phyloP scores from a whole-genome alignment of 1,284 basidiomycete genomes.

The Tetrapyrgos nigripes region DNA sequence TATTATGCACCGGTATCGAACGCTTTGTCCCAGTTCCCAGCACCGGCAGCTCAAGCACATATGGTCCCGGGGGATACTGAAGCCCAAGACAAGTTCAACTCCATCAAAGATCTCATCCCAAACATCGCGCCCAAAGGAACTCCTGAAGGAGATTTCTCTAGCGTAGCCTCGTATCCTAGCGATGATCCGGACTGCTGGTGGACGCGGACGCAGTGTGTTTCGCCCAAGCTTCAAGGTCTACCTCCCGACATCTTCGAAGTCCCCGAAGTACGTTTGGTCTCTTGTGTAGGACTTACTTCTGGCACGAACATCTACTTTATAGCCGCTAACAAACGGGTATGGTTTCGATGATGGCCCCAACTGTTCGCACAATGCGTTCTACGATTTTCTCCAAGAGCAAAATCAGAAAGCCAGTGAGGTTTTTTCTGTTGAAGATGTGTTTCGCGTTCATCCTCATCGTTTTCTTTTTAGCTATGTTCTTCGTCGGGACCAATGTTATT shows the following conservation, averaged over 20 bases:
- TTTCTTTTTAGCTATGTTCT: slow-evolving; percentile 31
- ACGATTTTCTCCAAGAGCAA: slow-evolving; percentile 65
- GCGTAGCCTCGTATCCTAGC: neutral
- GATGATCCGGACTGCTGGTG: slow-evolving; percentile 45
- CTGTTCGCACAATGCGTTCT: slow-evolving; percentile 68
- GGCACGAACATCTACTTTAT: neutral
- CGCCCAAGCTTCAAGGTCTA: slow-evolving; percentile 50
- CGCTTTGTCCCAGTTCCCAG: slow-evolving; percentile 51
- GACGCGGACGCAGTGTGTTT: slow-evolving; percentile 64
- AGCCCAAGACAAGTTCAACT: slow-evolving; percentile 48
- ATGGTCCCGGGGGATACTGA: slow-evolving; percentile 52
- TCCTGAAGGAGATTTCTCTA: neutral
- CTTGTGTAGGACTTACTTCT: neutral
- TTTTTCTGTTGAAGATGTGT: neutral
- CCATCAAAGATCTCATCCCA: slow-evolving; percentile 35
- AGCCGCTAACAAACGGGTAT: slow-evolving; percentile 69
- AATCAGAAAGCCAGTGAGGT: slow-evolving; percentile 73
- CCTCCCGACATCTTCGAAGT: slow-evolving; percentile 62
- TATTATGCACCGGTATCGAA: slow-evolving; percentile 45
- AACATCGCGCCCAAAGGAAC: slow-evolving; percentile 14
- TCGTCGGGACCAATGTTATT: slow-evolving; percentile 79
- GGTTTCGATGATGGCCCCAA: slow-evolving; percentile 79
- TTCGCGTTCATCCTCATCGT: neutral
- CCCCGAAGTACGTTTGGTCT: slow-evolving; percentile 52
- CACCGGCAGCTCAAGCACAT: slow-evolving; percentile 48